Evolutionary conservation across 2,329 filamentous ascomycete genomes (phyloP).

Genomic region (Achaetomium macrosporum): DNA sequence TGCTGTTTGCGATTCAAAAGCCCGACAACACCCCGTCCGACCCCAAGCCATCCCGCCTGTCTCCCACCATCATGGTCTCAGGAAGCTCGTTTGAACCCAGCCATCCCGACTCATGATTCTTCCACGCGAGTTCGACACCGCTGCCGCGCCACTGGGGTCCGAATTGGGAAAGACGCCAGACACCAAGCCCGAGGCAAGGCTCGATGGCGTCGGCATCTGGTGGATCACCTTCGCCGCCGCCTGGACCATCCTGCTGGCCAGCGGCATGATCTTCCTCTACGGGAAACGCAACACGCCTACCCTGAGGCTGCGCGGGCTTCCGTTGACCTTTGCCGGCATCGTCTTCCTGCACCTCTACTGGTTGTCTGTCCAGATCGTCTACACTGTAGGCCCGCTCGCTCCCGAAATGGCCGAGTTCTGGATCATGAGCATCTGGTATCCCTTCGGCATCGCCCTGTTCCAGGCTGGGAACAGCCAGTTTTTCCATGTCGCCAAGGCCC

Average conservation of each 20-base stretch:
- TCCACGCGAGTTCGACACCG: constrained; percentile 11
- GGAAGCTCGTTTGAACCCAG: neutral
- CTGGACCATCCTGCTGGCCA: constrained; percentile 36
- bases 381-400: constrained; percentile 35
- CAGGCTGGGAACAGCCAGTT: constrained; percentile 59
- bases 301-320: constrained; percentile 33
- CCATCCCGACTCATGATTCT: constrained; percentile 15
- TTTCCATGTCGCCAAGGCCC: constrained; percentile 50
- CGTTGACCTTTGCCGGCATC: constrained; percentile 33
- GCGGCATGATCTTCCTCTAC: constrained; percentile 38
- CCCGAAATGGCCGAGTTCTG: constrained; percentile 55
- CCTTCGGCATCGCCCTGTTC: constrained; percentile 60
- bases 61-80: neutral
- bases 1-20: too few species aligned
- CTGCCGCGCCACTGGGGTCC: constrained; percentile 24
- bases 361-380: constrained; percentile 35
- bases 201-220: constrained; percentile 38
- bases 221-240: constrained; percentile 33
- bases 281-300: constrained; percentile 36
- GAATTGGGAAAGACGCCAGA: constrained; percentile 30
- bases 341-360: constrained; percentile 40
- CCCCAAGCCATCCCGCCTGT: too few species aligned
- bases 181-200: constrained; percentile 29
- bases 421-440: constrained; percentile 61
- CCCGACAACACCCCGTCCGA: too few species aligned